These are phyloP conservation scores for Astrothelium macrocarpum DNA, from an alignment of 495 filamentous ascomycete genomes.

Conservation along the genomic window DNA sequence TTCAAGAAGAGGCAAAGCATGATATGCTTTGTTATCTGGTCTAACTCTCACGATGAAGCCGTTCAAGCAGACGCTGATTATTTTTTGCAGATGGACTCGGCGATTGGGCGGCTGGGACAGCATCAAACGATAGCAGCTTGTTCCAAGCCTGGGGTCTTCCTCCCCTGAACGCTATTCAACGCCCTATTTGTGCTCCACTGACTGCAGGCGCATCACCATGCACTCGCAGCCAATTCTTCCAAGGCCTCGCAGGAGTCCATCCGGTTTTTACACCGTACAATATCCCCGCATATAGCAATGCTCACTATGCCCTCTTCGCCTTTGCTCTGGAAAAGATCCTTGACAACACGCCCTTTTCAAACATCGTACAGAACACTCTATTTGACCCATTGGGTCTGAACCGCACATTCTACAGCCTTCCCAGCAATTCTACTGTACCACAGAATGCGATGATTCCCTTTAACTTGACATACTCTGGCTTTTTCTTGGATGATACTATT, in stretches of 20 bases:
- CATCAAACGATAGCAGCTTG: background rate
- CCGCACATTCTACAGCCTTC: slow-evolving; percentile 28
- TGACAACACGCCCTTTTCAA: slow-evolving; percentile 6
- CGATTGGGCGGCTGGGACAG: background rate
- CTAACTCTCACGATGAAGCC: background rate
- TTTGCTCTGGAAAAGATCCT: slow-evolving; percentile 12
- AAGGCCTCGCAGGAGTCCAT: slow-evolving; percentile 8
- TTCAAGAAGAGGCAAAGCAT: slow-evolving; percentile 6
- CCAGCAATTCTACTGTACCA: slow-evolving; percentile 28
- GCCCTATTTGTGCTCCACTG: background rate
- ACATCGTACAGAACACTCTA: slow-evolving; percentile 18
- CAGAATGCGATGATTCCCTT: slow-evolving; percentile 23
- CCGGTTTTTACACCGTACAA: slow-evolving; percentile 10
- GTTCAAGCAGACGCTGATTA: background rate
- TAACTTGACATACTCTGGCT: slow-evolving; percentile 23
- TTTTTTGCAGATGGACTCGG: background rate
- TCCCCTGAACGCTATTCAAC: background rate
- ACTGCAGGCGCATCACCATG: background rate
- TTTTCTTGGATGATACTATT: slow-evolving; percentile 36
- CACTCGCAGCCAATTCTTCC: background rate
- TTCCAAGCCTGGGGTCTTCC: background rate
- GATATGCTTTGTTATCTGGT: background rate
- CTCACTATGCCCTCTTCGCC: slow-evolving; percentile 6
- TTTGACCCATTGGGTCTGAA: slow-evolving; percentile 36
- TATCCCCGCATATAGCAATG: slow-evolving; percentile 14